Percentiles rank a stretch among this genome's conserved stretches.
Conservation (phyloP, 257 asterid genomes). For the Solanum sitiens region DNA sequence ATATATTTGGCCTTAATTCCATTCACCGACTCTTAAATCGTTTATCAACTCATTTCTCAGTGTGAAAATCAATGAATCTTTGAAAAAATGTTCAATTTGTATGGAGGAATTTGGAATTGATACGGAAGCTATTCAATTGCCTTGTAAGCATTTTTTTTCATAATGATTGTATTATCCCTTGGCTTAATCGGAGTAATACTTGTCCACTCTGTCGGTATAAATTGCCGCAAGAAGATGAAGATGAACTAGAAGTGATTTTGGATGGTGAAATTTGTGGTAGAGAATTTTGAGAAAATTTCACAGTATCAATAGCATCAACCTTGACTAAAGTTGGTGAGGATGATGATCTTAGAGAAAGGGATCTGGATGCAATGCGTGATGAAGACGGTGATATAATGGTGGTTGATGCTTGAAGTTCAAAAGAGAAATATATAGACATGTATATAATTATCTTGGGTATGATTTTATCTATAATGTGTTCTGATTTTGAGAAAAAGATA, state of each 20-base stretch:
- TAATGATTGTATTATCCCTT: constrained; percentile 31
- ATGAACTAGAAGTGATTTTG: background rate
- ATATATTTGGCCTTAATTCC: background rate
- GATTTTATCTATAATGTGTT: no score
- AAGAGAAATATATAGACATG: no score
- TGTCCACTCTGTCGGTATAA: no score
- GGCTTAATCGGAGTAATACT: constrained; percentile 17
- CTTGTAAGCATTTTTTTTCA: constrained; percentile 35
- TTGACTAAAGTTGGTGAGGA: no score
- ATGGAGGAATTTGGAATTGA: background rate
- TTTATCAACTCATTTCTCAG: constrained; percentile 14
- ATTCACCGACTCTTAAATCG: constrained; percentile 20
- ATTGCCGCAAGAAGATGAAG: constrained; percentile 9
- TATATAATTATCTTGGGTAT: no score
- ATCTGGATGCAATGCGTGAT: no score
- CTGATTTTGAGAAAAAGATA: no score
- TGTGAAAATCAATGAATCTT: constrained; percentile 6
- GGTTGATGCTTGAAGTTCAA: no score
- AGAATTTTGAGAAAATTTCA: background rate
- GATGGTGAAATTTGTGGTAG: background rate
- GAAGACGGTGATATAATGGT: no score
- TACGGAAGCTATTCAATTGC: constrained; percentile 17
- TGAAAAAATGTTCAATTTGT: constrained; percentile 23
- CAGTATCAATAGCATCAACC: no score
- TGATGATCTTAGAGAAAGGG: no score